Evolutionary conservation across 371 early-diverging fungal genomes (phyloP), one percentile per base, ranked within the genome.

Genomic region (Mortierella sp.): DNA sequence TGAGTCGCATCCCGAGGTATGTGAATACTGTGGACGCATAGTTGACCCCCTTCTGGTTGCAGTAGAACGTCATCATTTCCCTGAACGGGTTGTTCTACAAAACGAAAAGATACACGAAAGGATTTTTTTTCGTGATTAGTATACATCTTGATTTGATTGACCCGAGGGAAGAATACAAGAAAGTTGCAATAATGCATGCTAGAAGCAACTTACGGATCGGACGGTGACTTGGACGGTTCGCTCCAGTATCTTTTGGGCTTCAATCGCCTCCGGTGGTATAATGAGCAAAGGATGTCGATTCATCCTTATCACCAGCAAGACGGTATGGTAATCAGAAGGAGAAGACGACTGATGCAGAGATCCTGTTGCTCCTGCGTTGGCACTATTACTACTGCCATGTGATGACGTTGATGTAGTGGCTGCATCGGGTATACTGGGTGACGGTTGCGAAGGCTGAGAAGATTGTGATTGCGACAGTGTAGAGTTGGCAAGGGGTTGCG

Each of bases 31-130:
- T n/a, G 0, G 55, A 32, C 24, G 78, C 27, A 32, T 72, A 43
- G 4, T 29, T 48, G 11, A 75, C 3, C 11, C 55, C 41, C 46
- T 77, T 79, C 7, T 46, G 38, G 3, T 38, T n/a, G 38, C 82
- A 78, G 24, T 85, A 85, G 10, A 48, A 68, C 18, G 74, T 55
- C 86, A 85, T 85, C 74, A 70, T 72, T 24, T 44, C 27, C 16
- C 74, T 65, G 63, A 85, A 85, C 10, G 38, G 55, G 18, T 70
- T 43, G 32, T 75, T 68, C 86, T 85, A 76, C 51, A 46, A 11
- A 14, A 68, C 3, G 41, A 60, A 29, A 32, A 4, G 6, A 49
- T 12, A 14, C 16, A 4, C 18, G 21, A 65, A 5, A 4, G 63
- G 14, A 10, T 14, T 35, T 7, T 5, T 35, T 7, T 21, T 65